phyloP scores from a whole-genome alignment of 2,329 filamentous ascomycete species.

The Apiospora arundinis region DNA sequence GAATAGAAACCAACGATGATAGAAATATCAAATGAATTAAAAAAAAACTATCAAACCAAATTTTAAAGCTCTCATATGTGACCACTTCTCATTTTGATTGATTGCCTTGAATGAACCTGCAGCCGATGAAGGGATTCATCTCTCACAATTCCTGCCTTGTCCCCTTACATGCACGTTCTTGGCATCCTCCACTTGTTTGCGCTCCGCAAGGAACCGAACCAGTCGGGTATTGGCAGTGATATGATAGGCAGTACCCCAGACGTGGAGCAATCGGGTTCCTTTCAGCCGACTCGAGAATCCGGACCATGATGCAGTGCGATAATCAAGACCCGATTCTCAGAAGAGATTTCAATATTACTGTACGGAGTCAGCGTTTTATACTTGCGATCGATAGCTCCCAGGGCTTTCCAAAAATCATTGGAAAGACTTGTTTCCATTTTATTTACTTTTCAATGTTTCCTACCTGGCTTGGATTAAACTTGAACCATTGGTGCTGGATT shows the following conservation, averaged over 20 bases:
- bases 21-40: not conserved
- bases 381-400: too few relatives aligned
- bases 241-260: not conserved
- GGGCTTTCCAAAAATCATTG: too few relatives aligned
- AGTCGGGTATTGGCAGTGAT: not conserved
- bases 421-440: too few relatives aligned
- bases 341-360: too few relatives aligned
- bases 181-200: not conserved
- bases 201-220: not conserved
- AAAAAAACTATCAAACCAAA: not conserved
- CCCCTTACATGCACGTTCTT: not conserved
- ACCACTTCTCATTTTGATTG: not conserved
- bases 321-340: too few relatives aligned
- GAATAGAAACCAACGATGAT: constrained; percentile 5
- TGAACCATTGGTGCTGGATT: too few relatives aligned
- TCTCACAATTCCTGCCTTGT: not conserved
- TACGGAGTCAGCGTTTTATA: too few relatives aligned
- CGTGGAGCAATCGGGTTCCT: not conserved
- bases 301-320: not conserved
- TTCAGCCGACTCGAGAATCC: not conserved
- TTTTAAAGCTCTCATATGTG: not conserved
- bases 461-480: too few relatives aligned
- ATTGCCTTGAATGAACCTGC: not conserved
- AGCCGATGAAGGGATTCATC: not conserved
- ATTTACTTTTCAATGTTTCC: too few relatives aligned